phyloP scores from a whole-genome alignment of 164 flowering plant species.

The Vitis cinerea region DNA sequence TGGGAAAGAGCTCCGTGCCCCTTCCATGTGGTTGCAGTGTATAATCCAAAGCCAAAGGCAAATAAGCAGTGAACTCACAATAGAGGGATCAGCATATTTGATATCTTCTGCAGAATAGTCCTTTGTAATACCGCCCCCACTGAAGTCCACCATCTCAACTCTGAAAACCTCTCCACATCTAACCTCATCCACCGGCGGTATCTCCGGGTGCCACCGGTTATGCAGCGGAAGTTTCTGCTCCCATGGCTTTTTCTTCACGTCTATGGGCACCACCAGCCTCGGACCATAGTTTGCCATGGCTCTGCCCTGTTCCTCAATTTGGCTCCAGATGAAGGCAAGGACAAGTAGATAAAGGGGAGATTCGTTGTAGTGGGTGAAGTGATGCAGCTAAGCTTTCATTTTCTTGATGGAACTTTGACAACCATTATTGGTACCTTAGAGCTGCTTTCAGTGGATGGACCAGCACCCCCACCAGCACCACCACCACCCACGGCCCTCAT shows the following conservation, averaged over 20 bases:
- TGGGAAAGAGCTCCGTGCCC: no score
- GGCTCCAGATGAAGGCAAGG: neutral
- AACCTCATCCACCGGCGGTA: slow-evolving; percentile 62
- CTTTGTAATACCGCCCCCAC: slow-evolving; percentile 50
- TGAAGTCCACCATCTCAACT: slow-evolving; percentile 71
- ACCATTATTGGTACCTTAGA: slow-evolving; percentile 8
- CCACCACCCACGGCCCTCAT: no score
- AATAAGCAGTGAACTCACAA: slow-evolving; percentile 37
- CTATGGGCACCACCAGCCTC: slow-evolving; percentile 52
- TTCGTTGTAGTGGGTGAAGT: neutral
- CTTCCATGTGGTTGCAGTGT: neutral
- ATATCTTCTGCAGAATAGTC: slow-evolving; percentile 47
- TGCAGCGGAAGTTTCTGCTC: slow-evolving; percentile 58
- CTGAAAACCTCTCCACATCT: slow-evolving; percentile 49
- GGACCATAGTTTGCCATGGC: slow-evolving; percentile 40
- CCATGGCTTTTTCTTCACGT: slow-evolving; percentile 58
- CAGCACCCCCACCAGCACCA: neutral
- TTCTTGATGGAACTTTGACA: slow-evolving; percentile 10
- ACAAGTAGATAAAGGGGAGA: neutral
- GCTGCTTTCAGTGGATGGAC: slow-evolving; percentile 15
- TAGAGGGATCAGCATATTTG: slow-evolving; percentile 42
- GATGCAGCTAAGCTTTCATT: slow-evolving; percentile 7
- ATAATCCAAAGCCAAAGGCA: neutral
- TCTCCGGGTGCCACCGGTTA: slow-evolving; percentile 74
- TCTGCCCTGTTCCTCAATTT: neutral